A percentile compares a stretch with the other conserved stretches of the same genome.
Conservation (phyloP, 2,329 filamentous ascomycete genomes). For the Raffaelea ambrosiae region DNA sequence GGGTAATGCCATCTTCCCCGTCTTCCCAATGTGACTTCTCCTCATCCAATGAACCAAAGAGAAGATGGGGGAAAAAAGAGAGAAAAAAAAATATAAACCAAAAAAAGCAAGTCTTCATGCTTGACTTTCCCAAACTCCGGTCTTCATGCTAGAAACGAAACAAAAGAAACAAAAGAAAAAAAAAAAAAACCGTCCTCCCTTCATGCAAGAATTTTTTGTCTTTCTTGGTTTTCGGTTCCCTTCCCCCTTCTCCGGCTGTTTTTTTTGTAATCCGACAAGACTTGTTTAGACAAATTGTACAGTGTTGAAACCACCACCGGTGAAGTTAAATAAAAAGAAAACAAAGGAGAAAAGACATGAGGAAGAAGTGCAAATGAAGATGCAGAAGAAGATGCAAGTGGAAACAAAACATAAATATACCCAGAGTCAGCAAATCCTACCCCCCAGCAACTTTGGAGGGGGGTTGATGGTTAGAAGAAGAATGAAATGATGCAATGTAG, state of each 20-base stretch:
- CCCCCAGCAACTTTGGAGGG: constrained; percentile 3
- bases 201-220: constrained; percentile 16
- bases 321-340: background rate
- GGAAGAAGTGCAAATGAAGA: constrained; percentile 15
- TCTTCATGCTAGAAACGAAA: constrained; percentile 3
- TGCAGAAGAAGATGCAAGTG: constrained; percentile 3
- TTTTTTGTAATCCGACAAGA: constrained; percentile 17
- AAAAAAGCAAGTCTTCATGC: background rate
- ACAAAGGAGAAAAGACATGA: background rate
- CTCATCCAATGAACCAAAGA: background rate
- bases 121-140: constrained; percentile 10
- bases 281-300: constrained; percentile 10
- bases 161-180: constrained; percentile 15
- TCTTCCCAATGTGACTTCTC: background rate
- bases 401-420: constrained; percentile 13
- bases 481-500: constrained; percentile 23
- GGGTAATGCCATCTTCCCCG: constrained; percentile 7
- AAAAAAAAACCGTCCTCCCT: constrained; percentile 16
- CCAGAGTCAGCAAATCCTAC: constrained; percentile 15
- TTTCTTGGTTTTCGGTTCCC: constrained; percentile 8
- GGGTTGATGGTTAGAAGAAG: constrained; percentile 5
- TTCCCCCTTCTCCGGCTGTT: constrained; percentile 9
- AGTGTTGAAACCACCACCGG: background rate
- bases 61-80: background rate
- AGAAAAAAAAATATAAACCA: background rate